phyloP scores from a whole-genome alignment of 2,329 filamentous ascomycete genomes.

The Pseudocercospora cruenta region DNA sequence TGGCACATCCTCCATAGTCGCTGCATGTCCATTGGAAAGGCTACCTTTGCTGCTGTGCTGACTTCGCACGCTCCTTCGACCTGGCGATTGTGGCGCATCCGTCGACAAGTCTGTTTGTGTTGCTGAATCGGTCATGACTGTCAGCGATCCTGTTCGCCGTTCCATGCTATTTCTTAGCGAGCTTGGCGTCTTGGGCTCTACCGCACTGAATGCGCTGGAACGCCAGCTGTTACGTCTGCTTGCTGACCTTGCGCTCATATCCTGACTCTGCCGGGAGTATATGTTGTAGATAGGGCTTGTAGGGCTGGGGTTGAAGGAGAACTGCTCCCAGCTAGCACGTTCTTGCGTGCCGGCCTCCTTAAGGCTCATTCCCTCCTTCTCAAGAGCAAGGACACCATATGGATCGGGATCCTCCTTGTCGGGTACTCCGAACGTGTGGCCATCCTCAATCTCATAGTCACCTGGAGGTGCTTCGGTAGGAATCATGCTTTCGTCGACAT shows the following conservation, averaged over 20 bases:
- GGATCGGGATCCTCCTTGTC: conserved; percentile 83
- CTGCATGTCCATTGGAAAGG: conserved; percentile 18
- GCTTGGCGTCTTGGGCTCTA: conserved; percentile 34
- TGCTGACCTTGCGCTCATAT: conserved; percentile 34
- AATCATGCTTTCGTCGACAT: conserved; percentile 71
- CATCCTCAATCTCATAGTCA: conserved; percentile 65
- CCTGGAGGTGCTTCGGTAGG: conserved; percentile 74
- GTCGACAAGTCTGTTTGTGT: conserved; percentile 37
- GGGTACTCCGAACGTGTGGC: conserved; percentile 73
- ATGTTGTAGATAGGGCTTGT: conserved; percentile 70
- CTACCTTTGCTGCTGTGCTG: conserved; percentile 32
- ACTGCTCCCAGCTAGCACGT: conserved; percentile 75
- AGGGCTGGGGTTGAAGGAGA: conserved; percentile 78
- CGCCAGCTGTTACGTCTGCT: conserved; percentile 69
- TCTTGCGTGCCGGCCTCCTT: conserved; percentile 81
- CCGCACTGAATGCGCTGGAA: conserved; percentile 28
- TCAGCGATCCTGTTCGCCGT: conserved; percentile 17
- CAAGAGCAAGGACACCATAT: conserved; percentile 86
- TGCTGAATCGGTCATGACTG: conserved; percentile 33
- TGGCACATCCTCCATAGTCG: conserved; percentile 34
- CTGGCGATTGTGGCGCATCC: conserved; percentile 24
- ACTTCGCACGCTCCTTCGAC: conserved; percentile 25
- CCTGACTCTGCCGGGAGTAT: conserved; percentile 65
- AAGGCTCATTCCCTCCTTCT: conserved; percentile 86
- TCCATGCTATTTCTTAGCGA: conserved; percentile 38